Evolutionary conservation across 495 filamentous ascomycete species (phyloP), one percentile per base, ranked within the genome.

Genomic region (Hypoxylon perforatum): DNA sequence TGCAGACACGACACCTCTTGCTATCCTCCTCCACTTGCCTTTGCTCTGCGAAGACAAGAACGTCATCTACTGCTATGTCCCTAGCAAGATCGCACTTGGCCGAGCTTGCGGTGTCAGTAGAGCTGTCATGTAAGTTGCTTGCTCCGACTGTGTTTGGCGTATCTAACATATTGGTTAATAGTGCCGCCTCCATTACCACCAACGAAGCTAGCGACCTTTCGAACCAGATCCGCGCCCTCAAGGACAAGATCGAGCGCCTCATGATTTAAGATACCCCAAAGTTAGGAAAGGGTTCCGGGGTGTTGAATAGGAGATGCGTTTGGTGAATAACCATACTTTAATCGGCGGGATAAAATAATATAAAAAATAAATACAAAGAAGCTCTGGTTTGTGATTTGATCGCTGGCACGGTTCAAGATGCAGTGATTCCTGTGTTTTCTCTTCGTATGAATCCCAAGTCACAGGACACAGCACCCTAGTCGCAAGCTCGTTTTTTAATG

Each of bases 201-300:
- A 98, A 97, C 84, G 95, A 97, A 80, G 92, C 91, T 12, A 90
- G 86, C 57, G 95, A 97, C 74, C 83, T 98, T 28, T 89, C 88
- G 79, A 82, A 83, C 65, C 92, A 95, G 85, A 97, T 98, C 76
- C 82, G 90, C 59, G 79, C 84, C 45, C 79, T 98, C 71, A 97
- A 94, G 85, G 90, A 94, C 76, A 95, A 97, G 89, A 92, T 99
- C 41, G 95, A 99, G 84, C 86, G 95, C 72, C 85, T 97, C 56
- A 92, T 94, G 87, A 96, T 99, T 81, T 99, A 92, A 88, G 74
- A 70, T 65, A 67, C 64, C 62, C 35, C 35, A 42, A 21, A 60
- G 44, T 30, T 8, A 47, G 44, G 58, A 67, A 51, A 58, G 47
- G 57, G 61, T 56, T 58, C 45, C 55, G 48, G 46, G 36, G 54